phyloP scores from a whole-genome alignment of 305 asterid species.

The Fraxinus dipetala region DNA sequence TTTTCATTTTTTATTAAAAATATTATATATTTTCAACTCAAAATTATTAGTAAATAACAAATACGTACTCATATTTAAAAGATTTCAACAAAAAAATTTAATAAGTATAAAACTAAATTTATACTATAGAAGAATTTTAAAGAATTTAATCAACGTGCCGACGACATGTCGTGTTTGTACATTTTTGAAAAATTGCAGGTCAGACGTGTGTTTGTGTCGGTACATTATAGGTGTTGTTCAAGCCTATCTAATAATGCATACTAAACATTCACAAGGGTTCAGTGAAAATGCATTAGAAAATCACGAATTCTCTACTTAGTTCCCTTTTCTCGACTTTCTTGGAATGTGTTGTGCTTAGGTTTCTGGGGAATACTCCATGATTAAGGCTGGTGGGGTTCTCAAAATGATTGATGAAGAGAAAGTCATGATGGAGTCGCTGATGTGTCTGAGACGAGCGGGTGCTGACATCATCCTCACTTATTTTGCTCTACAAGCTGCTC shows the following conservation, averaged over 20 bases:
- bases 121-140: neutral
- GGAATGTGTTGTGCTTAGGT: conserved; percentile 44
- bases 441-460: conserved; percentile 92
- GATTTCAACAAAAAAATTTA: neutral
- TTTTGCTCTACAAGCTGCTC: conserved; percentile 85
- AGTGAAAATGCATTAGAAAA: neutral
- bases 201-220: neutral
- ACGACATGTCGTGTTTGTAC: too few species aligned
- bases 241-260: neutral
- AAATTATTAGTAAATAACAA: neutral
- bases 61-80: neutral
- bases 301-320: neutral
- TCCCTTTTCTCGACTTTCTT: neutral
- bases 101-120: neutral
- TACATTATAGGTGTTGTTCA: neutral
- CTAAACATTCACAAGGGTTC: neutral
- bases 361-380: conserved; percentile 96
- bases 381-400: conserved; percentile 87
- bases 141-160: too few species aligned
- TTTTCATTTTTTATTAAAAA: too few species aligned
- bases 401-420: conserved; percentile 90
- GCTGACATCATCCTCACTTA: conserved; percentile 86
- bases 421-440: conserved; percentile 89
- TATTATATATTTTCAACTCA: too few species aligned
- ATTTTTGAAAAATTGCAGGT: neutral